These are phyloP conservation scores for Triticum monococcum DNA, from an alignment of 176 grass and related monocot genomes.

Conservation along the genomic window DNA sequence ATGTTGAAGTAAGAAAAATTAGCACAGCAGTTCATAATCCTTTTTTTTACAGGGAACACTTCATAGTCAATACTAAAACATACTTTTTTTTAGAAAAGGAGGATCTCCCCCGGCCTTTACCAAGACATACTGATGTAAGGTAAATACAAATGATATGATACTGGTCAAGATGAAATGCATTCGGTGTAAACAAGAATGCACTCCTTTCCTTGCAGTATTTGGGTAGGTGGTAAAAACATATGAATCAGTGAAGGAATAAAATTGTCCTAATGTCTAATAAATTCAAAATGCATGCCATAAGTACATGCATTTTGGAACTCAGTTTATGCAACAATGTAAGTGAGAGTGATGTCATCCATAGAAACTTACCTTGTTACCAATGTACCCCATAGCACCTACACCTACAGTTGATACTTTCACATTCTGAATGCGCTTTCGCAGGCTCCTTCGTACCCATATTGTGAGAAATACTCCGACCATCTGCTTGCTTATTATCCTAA, in stretches of 20 bases:
- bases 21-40: neutral
- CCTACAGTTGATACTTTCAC: slow-evolving; percentile 89
- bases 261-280: neutral
- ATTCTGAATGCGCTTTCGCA: slow-evolving; percentile 91
- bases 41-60: no score
- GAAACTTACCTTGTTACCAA: slow-evolving; percentile 82
- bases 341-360: slow-evolving; percentile 1
- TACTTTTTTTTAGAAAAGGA: neutral
- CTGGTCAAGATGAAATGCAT: neutral
- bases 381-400: slow-evolving; percentile 93
- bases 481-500: slow-evolving; percentile 98
- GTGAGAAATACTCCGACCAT: slow-evolving; percentile 93
- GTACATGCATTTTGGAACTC: slow-evolving; percentile 11
- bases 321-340: neutral
- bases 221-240: neutral
- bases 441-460: slow-evolving; percentile 85
- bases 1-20: slow-evolving; percentile 35
- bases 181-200: slow-evolving; percentile 16
- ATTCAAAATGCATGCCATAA: neutral
- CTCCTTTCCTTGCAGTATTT: neutral
- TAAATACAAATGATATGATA: slow-evolving; percentile 1
- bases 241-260: neutral
- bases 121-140: neutral
- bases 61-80: neutral
- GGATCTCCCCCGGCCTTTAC: no score